Evolutionary conservation across 1,139 yeast species (phyloP), one percentile per base, ranked within the genome.

Genomic region (Kazachstania sp.): DNA sequence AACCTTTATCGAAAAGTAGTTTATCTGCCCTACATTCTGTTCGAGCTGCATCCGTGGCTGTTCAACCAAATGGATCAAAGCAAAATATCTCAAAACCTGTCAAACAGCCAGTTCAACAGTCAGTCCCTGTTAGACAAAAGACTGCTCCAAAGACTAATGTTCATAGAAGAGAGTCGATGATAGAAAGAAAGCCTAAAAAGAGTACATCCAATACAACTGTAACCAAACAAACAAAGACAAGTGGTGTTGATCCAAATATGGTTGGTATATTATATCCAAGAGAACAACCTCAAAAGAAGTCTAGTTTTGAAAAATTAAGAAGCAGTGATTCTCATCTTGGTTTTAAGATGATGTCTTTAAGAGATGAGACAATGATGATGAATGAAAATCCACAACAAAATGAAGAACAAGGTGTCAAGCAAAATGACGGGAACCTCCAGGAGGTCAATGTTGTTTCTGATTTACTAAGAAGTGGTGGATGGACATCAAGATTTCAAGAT

Each of bases 231-330:
- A 42, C 37, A 36, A 26, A 19, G 15, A n/a, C 19, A 8, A 18
- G 8, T 16, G 15, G 20, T 12, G 19, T 19, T 4, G 36, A 19
- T 19, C 39, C 36, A 38, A 23, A 47, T 34, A 36, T 43, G 44
- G 49, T 48, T 19, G 45, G 53, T 20, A 40, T 47, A 5, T 46
- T 61, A 11, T 61, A 59, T 41, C 66, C 66, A 1, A 54, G 49
- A 43, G 75, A 65, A 63, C 65, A 70, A 39, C 73, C 74, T 2
- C 59, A 61, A 35, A 72, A 75, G 51, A 72, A 71, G 47, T 79
- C 87, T 0, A 79, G 86, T 23, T 81, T 76, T 57, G 77, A 73
- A 47, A 78, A 74, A 57, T 60, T 57, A 15, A 62, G 69, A 47
- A 59, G 63, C 8, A 51, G 48, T 8, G 53, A 48, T 15, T 64